A percentile compares a stretch with the other conserved stretches of the same genome.
Evolutionary conservation across 148 eudicot genomes (phyloP).

Genomic region (Rhododendron kiyosumense): DNA sequence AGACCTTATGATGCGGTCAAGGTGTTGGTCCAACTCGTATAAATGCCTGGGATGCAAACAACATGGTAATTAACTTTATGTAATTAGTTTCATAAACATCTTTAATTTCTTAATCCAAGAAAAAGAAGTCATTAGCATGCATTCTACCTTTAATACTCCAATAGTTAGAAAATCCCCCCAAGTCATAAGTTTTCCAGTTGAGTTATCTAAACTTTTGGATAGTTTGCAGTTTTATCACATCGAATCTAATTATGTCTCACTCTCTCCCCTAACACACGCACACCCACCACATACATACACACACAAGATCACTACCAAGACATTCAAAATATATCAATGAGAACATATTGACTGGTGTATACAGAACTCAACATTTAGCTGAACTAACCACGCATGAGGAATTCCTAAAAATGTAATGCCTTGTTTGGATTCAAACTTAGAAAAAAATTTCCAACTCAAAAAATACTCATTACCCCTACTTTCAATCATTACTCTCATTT

Average conservation of each 20-base stretch:
- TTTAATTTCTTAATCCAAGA: not conserved
- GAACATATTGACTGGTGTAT: not conserved
- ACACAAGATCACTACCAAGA: not conserved
- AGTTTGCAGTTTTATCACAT: not conserved
- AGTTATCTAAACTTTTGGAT: not conserved
- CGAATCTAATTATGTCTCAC: not conserved
- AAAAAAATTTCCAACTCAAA: too few species aligned
- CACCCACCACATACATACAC: too few species aligned
- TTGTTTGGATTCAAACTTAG: too few species aligned
- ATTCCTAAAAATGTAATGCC: not conserved
- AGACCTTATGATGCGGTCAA: conserved; percentile 73
- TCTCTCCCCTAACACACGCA: not conserved
- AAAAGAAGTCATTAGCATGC: not conserved
- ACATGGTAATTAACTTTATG: not conserved
- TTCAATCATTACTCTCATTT: too few species aligned
- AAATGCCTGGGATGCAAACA: conserved; percentile 46
- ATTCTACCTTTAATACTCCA: not conserved
- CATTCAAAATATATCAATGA: not conserved
- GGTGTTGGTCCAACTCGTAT: conserved; percentile 87
- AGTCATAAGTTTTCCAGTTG: not conserved
- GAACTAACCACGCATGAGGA: not conserved
- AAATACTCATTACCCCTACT: too few species aligned
- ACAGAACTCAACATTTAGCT: not conserved
- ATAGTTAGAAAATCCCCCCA: not conserved
- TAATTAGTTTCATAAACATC: not conserved